phyloP scores from a whole-genome alignment of 169 alveolate species.

The Plasmodium yoelii region DNA sequence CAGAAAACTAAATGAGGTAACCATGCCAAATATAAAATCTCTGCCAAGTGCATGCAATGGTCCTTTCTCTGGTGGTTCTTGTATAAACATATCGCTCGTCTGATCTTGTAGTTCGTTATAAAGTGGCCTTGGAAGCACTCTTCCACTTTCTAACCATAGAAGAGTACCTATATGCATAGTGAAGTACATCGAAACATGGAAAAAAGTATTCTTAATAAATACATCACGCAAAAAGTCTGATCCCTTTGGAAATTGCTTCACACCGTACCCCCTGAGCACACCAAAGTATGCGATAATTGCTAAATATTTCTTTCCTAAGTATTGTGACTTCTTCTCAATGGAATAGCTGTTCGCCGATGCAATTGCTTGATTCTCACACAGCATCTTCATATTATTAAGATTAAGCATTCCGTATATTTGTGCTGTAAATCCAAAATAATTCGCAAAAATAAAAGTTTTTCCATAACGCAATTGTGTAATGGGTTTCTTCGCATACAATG shows the following conservation, averaged over 20 bases:
- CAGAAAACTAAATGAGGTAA: too few relatives aligned
- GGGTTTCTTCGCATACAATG: constrained; percentile 36
- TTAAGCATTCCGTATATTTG: constrained; percentile 11
- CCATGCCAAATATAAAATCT: too few relatives aligned
- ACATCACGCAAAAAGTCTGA: too few relatives aligned
- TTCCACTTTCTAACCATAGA: constrained; percentile 3
- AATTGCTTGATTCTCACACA: constrained; percentile 51
- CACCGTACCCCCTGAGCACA: not conserved
- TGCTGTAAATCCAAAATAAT: constrained; percentile 5
- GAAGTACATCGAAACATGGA: not conserved
- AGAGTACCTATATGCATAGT: constrained; percentile 8
- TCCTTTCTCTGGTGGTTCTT: too few relatives aligned
- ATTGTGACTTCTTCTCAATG: constrained; percentile 10
- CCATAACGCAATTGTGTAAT: constrained; percentile 55
- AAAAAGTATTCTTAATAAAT: not conserved
- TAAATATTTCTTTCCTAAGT: constrained; percentile 13
- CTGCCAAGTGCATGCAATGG: too few relatives aligned
- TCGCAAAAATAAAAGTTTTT: constrained; percentile 35
- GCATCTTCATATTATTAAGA: constrained; percentile 33
- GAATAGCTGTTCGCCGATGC: constrained; percentile 13
- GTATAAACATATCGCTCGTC: not conserved
- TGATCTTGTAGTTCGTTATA: constrained; percentile 6
- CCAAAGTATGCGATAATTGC: not conserved
- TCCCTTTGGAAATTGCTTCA: too few relatives aligned
- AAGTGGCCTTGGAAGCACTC: not conserved